Evolutionary conservation across 495 filamentous ascomycete species (phyloP), one percentile per base, ranked within the genome.

Genomic region (Penicillium daleae): DNA sequence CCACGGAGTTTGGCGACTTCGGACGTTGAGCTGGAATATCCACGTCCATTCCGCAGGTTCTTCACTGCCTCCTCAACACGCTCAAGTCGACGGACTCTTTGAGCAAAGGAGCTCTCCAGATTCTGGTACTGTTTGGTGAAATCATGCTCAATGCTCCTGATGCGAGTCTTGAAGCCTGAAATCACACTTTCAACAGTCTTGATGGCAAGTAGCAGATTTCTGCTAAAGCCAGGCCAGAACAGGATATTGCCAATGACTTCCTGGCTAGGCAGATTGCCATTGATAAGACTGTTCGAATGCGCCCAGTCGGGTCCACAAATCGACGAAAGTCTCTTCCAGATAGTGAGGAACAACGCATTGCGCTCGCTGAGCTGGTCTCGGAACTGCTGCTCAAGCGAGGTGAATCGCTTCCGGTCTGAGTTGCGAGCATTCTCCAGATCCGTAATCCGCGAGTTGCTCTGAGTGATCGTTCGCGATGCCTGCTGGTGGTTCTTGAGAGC

Each of bases 271-370:
- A 93, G 78, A 56, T 93, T 90, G 52, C 92, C 92, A 63, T 94
- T 92, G 71, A 97, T 91, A 42, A 96, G 85, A 62, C 88, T 90
- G 66, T 98, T 93, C 62, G 91, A 87, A 64, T 96, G 90, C 0
- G 90, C 87, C 95, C 95, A 99, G 70, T 98, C 95, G 0, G 85
- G 81, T 31, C 95, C 95, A 66, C 96, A 98, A 56, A 97, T 87
- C 9, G 87, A 78, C 3, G 90, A 91, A 15, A 99, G 82, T 29
- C 92, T 86, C 56, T 92, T 92, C 95, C 95, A 99, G 17, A 97
- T 80, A 15, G 86, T 82, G 13, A 96, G 84, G 29, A 97, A 85
- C 48, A 99, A 83, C 39, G 88, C 88, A 72, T 99, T 97, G 56
- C 95, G 90, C 73, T 99, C 95, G 17, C 81, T 83, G 35, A 98